Evolutionary conservation across 1,284 basidiomycete species (phyloP), one percentile per base, ranked within the genome.

Genomic region (Hemileia vastatrix): DNA sequence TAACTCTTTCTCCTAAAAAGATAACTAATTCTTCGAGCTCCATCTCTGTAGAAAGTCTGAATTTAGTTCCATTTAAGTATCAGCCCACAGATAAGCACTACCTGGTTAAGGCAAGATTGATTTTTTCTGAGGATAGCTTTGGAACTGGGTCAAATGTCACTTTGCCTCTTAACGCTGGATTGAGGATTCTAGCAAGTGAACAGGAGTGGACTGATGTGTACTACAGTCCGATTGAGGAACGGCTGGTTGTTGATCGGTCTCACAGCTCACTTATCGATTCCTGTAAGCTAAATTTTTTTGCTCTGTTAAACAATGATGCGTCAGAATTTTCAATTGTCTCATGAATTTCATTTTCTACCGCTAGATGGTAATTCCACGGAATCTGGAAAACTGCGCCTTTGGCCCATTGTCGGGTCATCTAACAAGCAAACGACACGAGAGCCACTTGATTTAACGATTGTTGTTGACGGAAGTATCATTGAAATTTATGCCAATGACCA

Each of bases 401-500:
- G 65, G 67, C 27, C 67, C 62, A 57, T 63, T 18, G 5, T 45
- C 32, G 48, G 53, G 15, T 32, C 57, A 24, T 9, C 18, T 15
- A 52, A 52, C 32, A 55, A 57, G 3, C 47, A 36, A 18, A 53
- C 19, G 4, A 32, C 32, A 5, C 33, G 27, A 15, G 31, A 68
- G 55, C 58, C 57, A 2, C 68, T 75, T 36, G 64, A 67, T 27
- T 54, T 75, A 24, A 66, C 65, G 0, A 66, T 76, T 9, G 60
- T 73, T n/a, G 58, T 75, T 33, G 74, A 76, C 58, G 67, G 69
- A 54, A 70, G 70, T 43, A 60, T 74, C 11, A 36, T 76, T n/a
- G 73, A 76, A 49, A 67, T 76, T 24, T 70, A 70, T 32, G 71
- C 72, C 11, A 76, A 76, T 57, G 70, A 73, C 52, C 68, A 70